These are phyloP conservation scores for Zygnema circumcarinatum DNA, from an alignment of 139 green algal species.

Conservation along the genomic window DNA sequence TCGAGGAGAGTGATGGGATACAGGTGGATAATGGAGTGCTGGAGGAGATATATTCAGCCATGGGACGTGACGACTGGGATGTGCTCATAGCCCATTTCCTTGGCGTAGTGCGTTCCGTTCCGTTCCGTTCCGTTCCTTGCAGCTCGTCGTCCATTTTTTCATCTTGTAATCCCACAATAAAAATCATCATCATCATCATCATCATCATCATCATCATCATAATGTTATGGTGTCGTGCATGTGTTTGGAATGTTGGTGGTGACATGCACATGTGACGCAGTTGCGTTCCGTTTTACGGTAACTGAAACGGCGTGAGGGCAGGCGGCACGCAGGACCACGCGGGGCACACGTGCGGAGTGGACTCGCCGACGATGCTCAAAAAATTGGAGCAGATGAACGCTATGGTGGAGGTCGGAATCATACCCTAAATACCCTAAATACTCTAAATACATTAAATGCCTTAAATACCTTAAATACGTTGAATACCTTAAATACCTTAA, in stretches of 20 bases:
- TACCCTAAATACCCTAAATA: too few species aligned
- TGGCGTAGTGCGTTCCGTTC: conserved; percentile 69
- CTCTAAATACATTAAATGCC: too few species aligned
- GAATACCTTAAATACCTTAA: too few species aligned
- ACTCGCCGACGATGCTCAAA: conserved; percentile 73
- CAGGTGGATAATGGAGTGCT: conserved; percentile 83
- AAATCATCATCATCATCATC: too few species aligned
- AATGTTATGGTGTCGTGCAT: too few species aligned
- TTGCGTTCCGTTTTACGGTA: too few species aligned
- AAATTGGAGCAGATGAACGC: conserved; percentile 78
- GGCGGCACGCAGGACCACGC: conserved; percentile 94
- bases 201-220: too few species aligned
- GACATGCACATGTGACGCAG: too few species aligned
- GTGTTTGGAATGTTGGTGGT: too few species aligned
- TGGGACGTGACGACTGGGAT: conserved; percentile 77
- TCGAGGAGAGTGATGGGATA: background rate
- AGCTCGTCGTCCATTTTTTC: background rate
- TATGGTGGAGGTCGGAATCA: conserved; percentile 37
- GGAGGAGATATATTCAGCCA: conserved; percentile 47
- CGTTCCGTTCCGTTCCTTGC: background rate
- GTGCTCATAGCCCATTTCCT: conserved; percentile 92
- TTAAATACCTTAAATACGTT: too few species aligned
- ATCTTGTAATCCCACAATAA: too few species aligned
- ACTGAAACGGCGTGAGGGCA: too few species aligned
- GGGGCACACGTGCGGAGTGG: conserved; percentile 83